A percentile compares a stretch with the other conserved stretches of the same genome.
Evolutionary conservation across 192 early-diverging fungal genomes (phyloP).

Genomic region (Umbelopsis isabellina): DNA sequence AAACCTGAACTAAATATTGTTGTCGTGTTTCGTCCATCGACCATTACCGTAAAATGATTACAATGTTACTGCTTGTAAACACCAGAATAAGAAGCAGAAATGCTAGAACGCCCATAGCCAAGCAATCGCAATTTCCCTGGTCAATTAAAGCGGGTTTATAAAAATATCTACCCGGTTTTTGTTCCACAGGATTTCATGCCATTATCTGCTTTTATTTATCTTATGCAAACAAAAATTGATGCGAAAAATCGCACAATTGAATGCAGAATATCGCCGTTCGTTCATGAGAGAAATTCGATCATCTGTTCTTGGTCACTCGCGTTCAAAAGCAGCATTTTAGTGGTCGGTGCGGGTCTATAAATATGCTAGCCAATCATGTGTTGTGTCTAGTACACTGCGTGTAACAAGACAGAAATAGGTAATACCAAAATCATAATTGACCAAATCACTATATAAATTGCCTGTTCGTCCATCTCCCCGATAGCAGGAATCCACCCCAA

Average conservation of each 20-base stretch:
- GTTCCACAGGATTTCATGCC: background rate
- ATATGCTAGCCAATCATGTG: conserved; percentile 3
- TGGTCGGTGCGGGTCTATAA: conserved; percentile 15
- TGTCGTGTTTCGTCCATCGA: no score
- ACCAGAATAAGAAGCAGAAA: background rate
- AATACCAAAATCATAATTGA: background rate
- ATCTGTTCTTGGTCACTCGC: no score
- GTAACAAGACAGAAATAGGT: conserved; percentile 18
- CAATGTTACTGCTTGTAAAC: background rate
- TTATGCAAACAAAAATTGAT: no score
- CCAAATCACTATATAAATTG: background rate
- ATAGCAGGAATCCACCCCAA: no score
- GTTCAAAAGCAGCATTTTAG: no score
- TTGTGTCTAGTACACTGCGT: background rate
- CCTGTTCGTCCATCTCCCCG: no score
- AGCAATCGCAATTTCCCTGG: background rate
- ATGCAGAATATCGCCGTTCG: no score
- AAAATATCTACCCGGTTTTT: background rate
- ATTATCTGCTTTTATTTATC: background rate
- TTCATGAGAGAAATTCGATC: no score
- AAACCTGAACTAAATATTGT: no score
- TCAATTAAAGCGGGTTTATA: conserved; percentile 16
- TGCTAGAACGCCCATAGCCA: background rate
- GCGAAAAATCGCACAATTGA: no score
- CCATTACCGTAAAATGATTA: no score